Base-by-base conservation (phyloP, 1,284 basidiomycete species). In the Apiotrichum domesticum region DNA sequence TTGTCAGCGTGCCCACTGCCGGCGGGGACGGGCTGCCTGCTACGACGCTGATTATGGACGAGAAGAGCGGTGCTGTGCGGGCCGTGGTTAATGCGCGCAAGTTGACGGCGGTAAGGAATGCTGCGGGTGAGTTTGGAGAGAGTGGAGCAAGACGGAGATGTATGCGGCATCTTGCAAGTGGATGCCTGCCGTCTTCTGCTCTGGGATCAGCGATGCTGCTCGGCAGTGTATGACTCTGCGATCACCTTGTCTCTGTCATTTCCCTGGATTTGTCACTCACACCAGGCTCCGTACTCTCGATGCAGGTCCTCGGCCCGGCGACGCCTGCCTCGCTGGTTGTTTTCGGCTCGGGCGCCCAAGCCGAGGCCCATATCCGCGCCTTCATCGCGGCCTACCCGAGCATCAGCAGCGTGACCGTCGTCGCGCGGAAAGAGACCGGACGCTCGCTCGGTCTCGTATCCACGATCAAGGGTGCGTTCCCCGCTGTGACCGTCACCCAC, bases 61-160 rank as follows among this genome's bases (percentile, higher is more conserved):
- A 89, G 61, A 65, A 66, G 5, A 84, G 81, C 0, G 90, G 90
- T 2, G 75, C 76, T 3, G 81, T 85, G 9, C 84, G 80, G 61
- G 88, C 87, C 0, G 74, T 93, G 13, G 76, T 93, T 33, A 92
- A 93, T 66, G 85, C 90, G 2, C 78, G 85, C 43, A 79, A 79
- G 41, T 74, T 94, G 58, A 93, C 90, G 0, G 87, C 88, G 2
- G 71, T 90, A 46, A 74, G 90, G 47, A 94, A 87, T 56, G 89
- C 88, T 48, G 87, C 86, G 62, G 87, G 88, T 85, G 65, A 57
- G 82, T 74, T 7, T 29, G 3, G 3, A 29, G 29, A 29, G 29
- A 29, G 29, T 29, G 29, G 29, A 29, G 29, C 29, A 29, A 29
- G 29, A 29, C 29, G 29, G 3, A 29, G 29, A 29, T 29, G 29